Evolutionary conservation across 352 stramenopile genomes (phyloP), one percentile per base, ranked within the genome.

Genomic region (Blastocystis sp.): DNA sequence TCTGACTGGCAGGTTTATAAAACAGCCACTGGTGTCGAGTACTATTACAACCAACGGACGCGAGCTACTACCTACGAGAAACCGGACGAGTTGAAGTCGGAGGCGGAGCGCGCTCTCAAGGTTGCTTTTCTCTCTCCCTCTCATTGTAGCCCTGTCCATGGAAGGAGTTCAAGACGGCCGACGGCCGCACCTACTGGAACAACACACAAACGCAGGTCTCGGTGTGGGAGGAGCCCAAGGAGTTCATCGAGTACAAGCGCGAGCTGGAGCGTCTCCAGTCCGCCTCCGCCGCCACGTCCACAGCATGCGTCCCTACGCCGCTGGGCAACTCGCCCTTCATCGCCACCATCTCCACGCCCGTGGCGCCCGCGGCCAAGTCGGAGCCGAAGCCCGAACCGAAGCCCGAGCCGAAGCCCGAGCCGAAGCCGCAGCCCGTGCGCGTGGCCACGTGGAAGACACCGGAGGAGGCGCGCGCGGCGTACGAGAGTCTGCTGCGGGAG

Each of bases 41-140:
- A 84, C 42, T 84, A 84, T 36, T 65, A 56, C 51, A 84, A 84
- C 57, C 51, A 65, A 24, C 72, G 72, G 21, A 84, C 72, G n/a
- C 51, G 57, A 1, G 72, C 51, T 9, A 69, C 38, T 7, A 84
- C 72, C 32, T 84, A 84, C 29, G 48, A 84, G 32, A 84, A 84
- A 36, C 72, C 72, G 24, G 72, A 84, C 24, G 72, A 65, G 38
- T 36, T 84, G n/a, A 84, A 84, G 42, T 32, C 11, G 9, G 72
- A 65, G 11, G 72, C 51, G 1, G 72, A 84, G 0, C 34, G 51
- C 0, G 36, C 49, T 24, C 24, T 84, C 24, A 42, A 65, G 48
- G 72, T 84, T 16, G 11, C 4, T 71, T 27, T 64, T 27, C 38
- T 64, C 6, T 36, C 11, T 72, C 1, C 6, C 4, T 8, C 75